These are phyloP conservation scores for Hypoxylon fuscum DNA, from an alignment of 495 filamentous ascomycete species.

Conservation along the genomic window DNA sequence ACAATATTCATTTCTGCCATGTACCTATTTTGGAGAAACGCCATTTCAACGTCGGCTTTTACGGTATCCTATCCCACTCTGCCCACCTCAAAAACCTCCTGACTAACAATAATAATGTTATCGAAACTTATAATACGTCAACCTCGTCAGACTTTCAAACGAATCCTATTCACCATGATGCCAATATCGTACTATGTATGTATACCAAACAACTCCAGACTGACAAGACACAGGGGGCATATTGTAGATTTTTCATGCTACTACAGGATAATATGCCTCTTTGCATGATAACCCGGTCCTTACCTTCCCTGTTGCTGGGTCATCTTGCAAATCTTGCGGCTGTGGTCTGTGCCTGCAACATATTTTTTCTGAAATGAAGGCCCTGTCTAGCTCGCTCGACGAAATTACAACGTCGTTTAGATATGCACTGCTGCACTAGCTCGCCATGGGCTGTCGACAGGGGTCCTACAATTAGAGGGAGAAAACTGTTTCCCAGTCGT, in stretches of 20 bases:
- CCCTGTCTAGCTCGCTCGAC: constrained; percentile 41
- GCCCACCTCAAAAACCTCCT: too few relatives aligned
- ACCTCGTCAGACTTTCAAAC: not conserved
- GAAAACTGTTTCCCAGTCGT: constrained; percentile 23
- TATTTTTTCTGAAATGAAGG: constrained; percentile 38
- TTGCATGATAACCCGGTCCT: constrained; percentile 36
- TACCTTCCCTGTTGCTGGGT: constrained; percentile 38
- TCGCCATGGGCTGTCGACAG: constrained; percentile 38
- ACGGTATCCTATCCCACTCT: too few relatives aligned
- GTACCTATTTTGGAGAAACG: not conserved
- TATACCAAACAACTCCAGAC: constrained; percentile 3
- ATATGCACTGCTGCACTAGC: constrained; percentile 38
- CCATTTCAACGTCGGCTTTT: not conserved
- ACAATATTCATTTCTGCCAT: not conserved
- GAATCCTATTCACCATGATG: too few relatives aligned
- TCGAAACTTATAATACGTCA: not conserved
- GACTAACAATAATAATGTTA: not conserved
- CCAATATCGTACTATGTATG: constrained; percentile 1
- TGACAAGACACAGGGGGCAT: constrained; percentile 6
- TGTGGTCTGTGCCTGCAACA: constrained; percentile 37
- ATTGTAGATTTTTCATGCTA: constrained; percentile 3
- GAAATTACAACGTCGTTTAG: constrained; percentile 45
- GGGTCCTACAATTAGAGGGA: constrained; percentile 18
- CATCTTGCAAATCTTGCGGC: constrained; percentile 40
- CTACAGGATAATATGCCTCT: constrained; percentile 13